Base-by-base conservation (phyloP, 1,284 basidiomycete species). In the Ustilago loliicola region DNA sequence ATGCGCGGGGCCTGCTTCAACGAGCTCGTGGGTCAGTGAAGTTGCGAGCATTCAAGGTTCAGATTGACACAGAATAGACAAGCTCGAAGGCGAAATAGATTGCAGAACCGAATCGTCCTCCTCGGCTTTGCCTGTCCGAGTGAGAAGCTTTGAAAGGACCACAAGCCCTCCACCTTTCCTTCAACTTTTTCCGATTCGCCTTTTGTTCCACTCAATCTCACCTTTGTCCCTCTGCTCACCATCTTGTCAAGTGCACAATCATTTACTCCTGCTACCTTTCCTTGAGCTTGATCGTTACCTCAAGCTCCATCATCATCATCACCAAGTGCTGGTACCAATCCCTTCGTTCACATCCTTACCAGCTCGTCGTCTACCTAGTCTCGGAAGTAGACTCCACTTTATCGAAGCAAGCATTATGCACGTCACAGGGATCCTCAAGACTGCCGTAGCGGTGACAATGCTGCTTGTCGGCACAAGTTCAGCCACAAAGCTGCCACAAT, bases 351-450 rank as follows among this genome's bases (percentile, higher is more conserved):
- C 47, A 9, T 48, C 47, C 17, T 23, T 21, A 48, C 25, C 47
- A 48, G 1, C 23, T 25, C 32, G n/a, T 13, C 17, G 36, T 15
- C 36, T 38, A 38, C 32, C 17, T 15, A 7, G 17, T 38, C 36
- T 38, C 36, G 13, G 17, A 15, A 38, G n/a, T n/a, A 23, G 2
- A 21, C 45, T 47, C 45, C 8, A 47, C 23, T 9, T 30, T 11
- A 7, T 6, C 9, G 9, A 38, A 42, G 45, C n/a, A 3, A 32
- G 29, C 59, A 68, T 15, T 4, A 68, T 69, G 66, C 53, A 57
- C 36, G n/a, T 62, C 27, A n/a, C 48, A 50, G 15, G n/a, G n/a
- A n/a, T 69, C 34, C 2, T 69, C 60, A 63, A 58, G 29, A 38
- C 25, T 17, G 55, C 51, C 34, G 54, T 45, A 13, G 51, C 56